phyloP scores from a whole-genome alignment of 441 rosid genomes.

The Erysimum cheiri region DNA sequence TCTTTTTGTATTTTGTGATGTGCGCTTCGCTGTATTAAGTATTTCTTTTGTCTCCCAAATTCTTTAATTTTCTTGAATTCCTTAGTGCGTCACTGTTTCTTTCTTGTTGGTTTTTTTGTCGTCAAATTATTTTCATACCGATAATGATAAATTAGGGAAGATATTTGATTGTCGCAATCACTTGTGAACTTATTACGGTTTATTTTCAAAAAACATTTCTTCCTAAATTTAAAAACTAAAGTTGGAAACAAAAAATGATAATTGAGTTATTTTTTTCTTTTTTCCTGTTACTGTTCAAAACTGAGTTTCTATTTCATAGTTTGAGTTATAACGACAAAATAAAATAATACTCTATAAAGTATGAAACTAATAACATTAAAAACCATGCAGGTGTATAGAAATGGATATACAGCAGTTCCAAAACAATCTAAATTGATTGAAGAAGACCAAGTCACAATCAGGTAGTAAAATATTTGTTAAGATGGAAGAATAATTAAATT shows the following conservation, averaged over 20 bases:
- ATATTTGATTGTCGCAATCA: slow-evolving; percentile 12
- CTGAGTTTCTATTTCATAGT: too few relatives aligned
- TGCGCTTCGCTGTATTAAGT: slow-evolving; percentile 37
- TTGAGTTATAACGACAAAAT: neutral
- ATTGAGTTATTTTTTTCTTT: neutral
- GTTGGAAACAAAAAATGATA: slow-evolving; percentile 3
- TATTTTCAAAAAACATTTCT: neutral
- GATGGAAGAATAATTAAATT: neutral
- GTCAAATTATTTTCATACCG: slow-evolving; percentile 12
- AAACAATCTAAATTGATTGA: slow-evolving; percentile 61
- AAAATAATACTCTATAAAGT: neutral
- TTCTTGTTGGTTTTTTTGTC: slow-evolving; percentile 36
- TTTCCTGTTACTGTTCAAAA: neutral
- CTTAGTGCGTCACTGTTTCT: slow-evolving; percentile 37
- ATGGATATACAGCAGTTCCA: slow-evolving; percentile 68
- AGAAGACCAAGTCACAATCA: slow-evolving; percentile 51
- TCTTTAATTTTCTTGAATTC: slow-evolving; percentile 28
- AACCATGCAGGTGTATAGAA: slow-evolving; percentile 49
- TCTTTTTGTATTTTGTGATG: slow-evolving; percentile 7
- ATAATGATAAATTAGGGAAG: slow-evolving; percentile 11
- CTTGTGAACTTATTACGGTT: slow-evolving; percentile 4
- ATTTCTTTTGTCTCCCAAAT: slow-evolving; percentile 2
- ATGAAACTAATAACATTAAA: neutral
- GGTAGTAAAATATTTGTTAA: slow-evolving; percentile 50
- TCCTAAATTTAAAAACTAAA: neutral